Evolutionary conservation across 139 green algal genomes (phyloP).

Genomic region (Astrephomene gubernaculifera): DNA sequence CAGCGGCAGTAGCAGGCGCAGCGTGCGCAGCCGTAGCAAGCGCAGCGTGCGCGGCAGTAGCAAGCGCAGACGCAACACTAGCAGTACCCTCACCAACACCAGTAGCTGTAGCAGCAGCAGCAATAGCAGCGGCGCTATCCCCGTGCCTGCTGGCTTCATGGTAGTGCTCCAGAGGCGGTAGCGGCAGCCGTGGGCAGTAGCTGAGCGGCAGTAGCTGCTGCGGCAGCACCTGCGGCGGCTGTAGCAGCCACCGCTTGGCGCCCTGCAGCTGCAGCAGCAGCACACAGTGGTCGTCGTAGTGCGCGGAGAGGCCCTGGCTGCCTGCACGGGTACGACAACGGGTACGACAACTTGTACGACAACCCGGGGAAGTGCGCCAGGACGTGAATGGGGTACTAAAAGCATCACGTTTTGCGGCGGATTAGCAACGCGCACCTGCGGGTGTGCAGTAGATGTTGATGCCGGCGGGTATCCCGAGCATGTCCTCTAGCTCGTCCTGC

Average conservation of each 20-base stretch:
- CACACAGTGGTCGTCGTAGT: slow-evolving; percentile 66
- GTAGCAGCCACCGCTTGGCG: slow-evolving; percentile 54
- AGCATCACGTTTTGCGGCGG: background rate
- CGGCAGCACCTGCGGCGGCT: slow-evolving; percentile 2
- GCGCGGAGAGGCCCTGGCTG: slow-evolving; percentile 42
- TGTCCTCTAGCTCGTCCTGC: slow-evolving; percentile 27
- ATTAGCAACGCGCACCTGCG: slow-evolving; percentile 25
- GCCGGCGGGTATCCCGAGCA: slow-evolving; percentile 42
- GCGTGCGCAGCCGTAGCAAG: too few species aligned
- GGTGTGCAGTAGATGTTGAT: slow-evolving; percentile 61
- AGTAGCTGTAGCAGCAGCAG: too few species aligned
- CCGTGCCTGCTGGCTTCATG: too few species aligned
- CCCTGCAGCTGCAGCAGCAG: slow-evolving; percentile 53
- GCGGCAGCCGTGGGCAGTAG: slow-evolving; percentile 23
- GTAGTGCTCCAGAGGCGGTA: slow-evolving; percentile 8
- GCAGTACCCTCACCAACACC: too few species aligned
- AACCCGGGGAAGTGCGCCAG: background rate
- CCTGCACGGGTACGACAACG: background rate
- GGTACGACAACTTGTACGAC: too few species aligned
- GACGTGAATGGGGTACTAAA: background rate
- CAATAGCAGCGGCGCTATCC: too few species aligned
- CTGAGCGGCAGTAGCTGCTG: slow-evolving; percentile 37
- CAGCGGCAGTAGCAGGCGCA: background rate
- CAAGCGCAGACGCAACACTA: too few species aligned
- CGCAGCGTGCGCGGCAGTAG: too few species aligned